These are phyloP conservation scores for Monsonia emarginata DNA, from an alignment of 441 rosid genomes.

Conservation along the genomic window DNA sequence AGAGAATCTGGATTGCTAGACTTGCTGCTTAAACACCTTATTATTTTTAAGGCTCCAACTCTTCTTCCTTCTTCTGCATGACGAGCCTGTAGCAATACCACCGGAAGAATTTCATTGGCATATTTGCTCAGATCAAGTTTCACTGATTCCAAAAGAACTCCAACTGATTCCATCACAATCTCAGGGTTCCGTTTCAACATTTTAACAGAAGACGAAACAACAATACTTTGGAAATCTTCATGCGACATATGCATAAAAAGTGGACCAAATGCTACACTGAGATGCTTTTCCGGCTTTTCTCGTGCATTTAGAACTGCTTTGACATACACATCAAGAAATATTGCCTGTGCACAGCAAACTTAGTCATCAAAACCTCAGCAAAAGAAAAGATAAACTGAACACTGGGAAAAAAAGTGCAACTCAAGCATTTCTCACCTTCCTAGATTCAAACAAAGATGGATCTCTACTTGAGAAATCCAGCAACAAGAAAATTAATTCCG, in stretches of 20 bases:
- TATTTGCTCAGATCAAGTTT: constrained; percentile 87
- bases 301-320: constrained; percentile 71
- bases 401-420: background rate
- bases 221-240: constrained; percentile 69
- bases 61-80: constrained; percentile 88
- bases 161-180: constrained; percentile 79
- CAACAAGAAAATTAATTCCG: constrained; percentile 54
- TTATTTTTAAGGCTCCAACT: constrained; percentile 54
- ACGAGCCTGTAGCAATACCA: constrained; percentile 71
- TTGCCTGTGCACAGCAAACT: constrained; percentile 47
- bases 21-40: constrained; percentile 60
- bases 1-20: constrained; percentile 90
- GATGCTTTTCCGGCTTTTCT: constrained; percentile 56
- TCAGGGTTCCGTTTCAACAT: constrained; percentile 98
- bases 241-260: constrained; percentile 53
- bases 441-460: constrained; percentile 43
- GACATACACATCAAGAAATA: constrained; percentile 68
- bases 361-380: constrained; percentile 9
- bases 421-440: constrained; percentile 40
- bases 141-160: constrained; percentile 52
- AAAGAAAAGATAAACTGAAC: constrained; percentile 6
- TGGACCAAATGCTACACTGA: constrained; percentile 59
- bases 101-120: constrained; percentile 67
- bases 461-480: constrained; percentile 50
- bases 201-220: constrained; percentile 75